A percentile compares a stretch with the other conserved stretches of the same genome.
phyloP scores from a whole-genome alignment of 129 eudicot genomes.

The Artemisia argyi region DNA sequence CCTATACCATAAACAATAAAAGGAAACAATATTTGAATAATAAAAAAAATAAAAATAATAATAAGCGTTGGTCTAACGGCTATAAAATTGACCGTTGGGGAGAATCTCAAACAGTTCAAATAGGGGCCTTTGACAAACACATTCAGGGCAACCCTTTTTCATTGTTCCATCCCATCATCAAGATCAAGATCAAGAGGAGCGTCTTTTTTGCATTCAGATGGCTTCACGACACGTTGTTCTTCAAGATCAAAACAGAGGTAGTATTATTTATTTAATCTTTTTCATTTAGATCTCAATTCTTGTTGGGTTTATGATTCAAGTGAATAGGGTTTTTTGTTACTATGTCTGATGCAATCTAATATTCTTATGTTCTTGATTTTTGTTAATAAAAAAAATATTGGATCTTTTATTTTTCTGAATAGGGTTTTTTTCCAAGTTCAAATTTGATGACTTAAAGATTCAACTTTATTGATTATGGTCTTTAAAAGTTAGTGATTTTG shows the following conservation, averaged over 20 bases:
- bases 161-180: not conserved
- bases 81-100: slow-evolving; percentile 35
- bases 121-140: slow-evolving; percentile 11
- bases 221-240: slow-evolving; percentile 52
- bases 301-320: too few relatives aligned
- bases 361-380: too few relatives aligned
- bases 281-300: too few relatives aligned
- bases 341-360: not conserved
- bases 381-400: too few relatives aligned
- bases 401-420: too few relatives aligned
- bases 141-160: not conserved
- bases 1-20: not conserved
- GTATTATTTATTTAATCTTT: not conserved
- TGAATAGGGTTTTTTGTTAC: not conserved
- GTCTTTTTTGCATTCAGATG: slow-evolving; percentile 33
- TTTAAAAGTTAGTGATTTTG: too few relatives aligned
- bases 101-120: slow-evolving; percentile 26
- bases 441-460: too few relatives aligned
- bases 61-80: slow-evolving; percentile 15
- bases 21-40: not conserved
- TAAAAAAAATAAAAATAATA: too few relatives aligned
- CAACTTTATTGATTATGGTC: too few relatives aligned
- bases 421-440: not conserved
- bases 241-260: slow-evolving; percentile 71
- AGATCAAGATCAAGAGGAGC: not conserved